Base-by-base conservation (phyloP, 75 land plant species). In the Cupressus sempervirens region DNA sequence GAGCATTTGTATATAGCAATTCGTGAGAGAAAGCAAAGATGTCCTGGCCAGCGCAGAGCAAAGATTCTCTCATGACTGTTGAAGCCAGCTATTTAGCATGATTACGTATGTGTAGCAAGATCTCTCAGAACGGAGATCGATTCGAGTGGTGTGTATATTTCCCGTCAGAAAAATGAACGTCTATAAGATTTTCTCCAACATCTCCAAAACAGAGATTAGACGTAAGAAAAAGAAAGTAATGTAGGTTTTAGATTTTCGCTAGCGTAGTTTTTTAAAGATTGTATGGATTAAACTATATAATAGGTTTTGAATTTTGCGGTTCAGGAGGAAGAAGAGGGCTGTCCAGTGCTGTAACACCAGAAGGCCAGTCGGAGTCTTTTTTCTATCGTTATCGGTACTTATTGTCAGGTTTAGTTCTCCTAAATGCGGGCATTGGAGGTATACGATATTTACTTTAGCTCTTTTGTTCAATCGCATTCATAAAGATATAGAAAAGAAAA, bases 371-470 rank as follows among this genome's bases (percentile, higher is more conserved):
- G 46, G 43, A 45, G 14, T 45, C 81, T n/a, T 79, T 79, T 40
- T 38, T 79, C 0, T 79, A 41, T n/a, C 81, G 81, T 50, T 50
- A 79, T 4, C 46, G 81, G 3, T 79, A 79, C 81, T 15, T 45
- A 45, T 23, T 41, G 46, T 79, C 81, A 18, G 81, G 50, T 43
- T 43, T 79, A 26, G 48, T 43, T 40, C 13, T 79, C 12, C 50
- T 79, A 0, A 79, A 79, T 43, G 81, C 46, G 29, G 81, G 43
- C 29, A 26, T 79, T 26, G 81, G 81, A 79, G 81, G 81, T 79
- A 79, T 12, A 32, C 30, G 35, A 32, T 11, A 10, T 70, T 70
- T 70, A 3, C 32, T 11, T 70, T 30, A 30, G 14, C 32, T 70
- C 30, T 70, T 11, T 70, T 70, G 67, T 62, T 62, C 7, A 23